Conservation (phyloP, 768 basidiomycete genomes). For the Cystobasidium tubakii region DNA sequence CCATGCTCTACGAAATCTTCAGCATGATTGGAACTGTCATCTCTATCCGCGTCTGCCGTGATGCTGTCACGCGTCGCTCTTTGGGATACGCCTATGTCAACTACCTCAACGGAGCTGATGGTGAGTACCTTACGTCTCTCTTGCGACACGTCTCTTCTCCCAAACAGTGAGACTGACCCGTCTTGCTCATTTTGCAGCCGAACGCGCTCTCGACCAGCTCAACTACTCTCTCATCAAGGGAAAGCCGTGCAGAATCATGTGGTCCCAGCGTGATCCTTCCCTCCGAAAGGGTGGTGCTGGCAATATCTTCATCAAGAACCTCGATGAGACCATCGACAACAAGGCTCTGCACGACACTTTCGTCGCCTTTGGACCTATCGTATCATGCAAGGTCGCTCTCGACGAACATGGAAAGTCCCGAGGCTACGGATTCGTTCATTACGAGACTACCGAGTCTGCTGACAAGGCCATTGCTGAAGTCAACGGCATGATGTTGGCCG, state of each 20-base stretch:
- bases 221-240: slow-evolving; percentile 99
- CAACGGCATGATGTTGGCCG: slow-evolving; percentile 97
- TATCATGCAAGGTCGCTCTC: slow-evolving; percentile 97
- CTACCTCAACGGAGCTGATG: slow-evolving; percentile 90
- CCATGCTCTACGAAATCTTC: slow-evolving; percentile 99
- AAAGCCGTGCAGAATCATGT: slow-evolving; percentile 99
- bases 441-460: slow-evolving; percentile 94
- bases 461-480: slow-evolving; percentile 95
- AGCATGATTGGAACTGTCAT: slow-evolving; percentile 99
- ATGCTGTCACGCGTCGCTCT: slow-evolving; percentile 98
- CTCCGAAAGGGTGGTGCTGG: slow-evolving; percentile 99
- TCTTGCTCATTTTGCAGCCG: slow-evolving; percentile 56
- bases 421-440: slow-evolving; percentile 98
- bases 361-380: slow-evolving; percentile 94
- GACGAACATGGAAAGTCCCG: slow-evolving; percentile 92
- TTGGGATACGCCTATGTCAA: slow-evolving; percentile 99
- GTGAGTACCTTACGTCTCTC: slow-evolving; percentile 53
- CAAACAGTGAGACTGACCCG: neutral
- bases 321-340: slow-evolving; percentile 65
- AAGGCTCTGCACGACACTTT: slow-evolving; percentile 99
- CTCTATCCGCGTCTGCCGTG: slow-evolving; percentile 98
- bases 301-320: slow-evolving; percentile 99
- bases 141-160: neutral
- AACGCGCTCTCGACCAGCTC: slow-evolving; percentile 96
- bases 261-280: slow-evolving; percentile 99